Base-by-base conservation (phyloP, 2,329 filamentous ascomycete genomes). In the Fusarium sp. region DNA sequence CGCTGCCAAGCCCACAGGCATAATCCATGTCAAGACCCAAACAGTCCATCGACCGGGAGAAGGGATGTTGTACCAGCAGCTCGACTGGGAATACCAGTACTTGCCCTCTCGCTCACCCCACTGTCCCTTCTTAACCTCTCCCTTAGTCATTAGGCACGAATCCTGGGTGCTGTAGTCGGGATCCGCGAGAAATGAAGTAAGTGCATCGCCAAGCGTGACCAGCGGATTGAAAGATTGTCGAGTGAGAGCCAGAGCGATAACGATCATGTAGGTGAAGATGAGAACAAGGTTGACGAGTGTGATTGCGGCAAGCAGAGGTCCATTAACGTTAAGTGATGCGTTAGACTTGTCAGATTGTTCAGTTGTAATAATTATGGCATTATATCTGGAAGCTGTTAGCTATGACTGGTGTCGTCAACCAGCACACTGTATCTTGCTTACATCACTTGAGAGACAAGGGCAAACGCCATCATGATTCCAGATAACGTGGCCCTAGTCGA, bases 361-460 rank as follows among this genome's bases (percentile, higher is more conserved):
- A 27, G 81, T 81, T 62, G 80, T 81, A 62, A 82, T 84, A 48
- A 86, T 80, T 78, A 86, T 74, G 64, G 84, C 80, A 83, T 87
- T 86, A 82, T 85, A 86, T 74, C 84, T 85, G 10, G 27, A 56
- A 12, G 24, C 15, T 53, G 74, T 72, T 24, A 72, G 58, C 57
- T 40, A 24, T 30, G 44, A 20, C 24, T 18, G n/a, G 20, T 51
- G 16, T 20, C 13, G 15, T 25, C n/a, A 54, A 40, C 12, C 25
- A 43, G 29, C 32, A 27, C n/a, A 24, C 15, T 3, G n/a, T 7
- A 30, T n/a, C 43, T 27, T 27, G 49, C 84, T 76, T 73, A 87
- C 84, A 87, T 83, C 81, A 87, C 79, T 78, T 86, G 84, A 18
- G 82, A 81, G 30, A 77, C 69, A 24, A 86, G 76, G 49, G 84